Percentiles rank a stretch among this genome's conserved stretches.
Evolutionary conservation across 2,329 filamentous ascomycete genomes (phyloP).

Genomic region (Cladosporium sp.): DNA sequence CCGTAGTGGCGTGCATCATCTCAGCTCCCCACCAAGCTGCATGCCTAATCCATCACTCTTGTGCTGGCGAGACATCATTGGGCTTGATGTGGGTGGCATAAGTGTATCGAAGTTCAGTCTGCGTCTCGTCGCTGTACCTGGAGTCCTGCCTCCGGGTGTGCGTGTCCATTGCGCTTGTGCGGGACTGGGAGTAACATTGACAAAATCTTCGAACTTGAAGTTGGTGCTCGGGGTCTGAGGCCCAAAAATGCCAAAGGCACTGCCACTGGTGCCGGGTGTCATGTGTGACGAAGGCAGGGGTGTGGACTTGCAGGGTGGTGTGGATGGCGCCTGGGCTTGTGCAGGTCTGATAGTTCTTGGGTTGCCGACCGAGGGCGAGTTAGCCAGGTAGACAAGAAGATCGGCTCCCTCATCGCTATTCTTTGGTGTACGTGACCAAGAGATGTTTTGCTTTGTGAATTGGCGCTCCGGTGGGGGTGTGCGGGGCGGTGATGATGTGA

Average conservation of each 20-base stretch:
- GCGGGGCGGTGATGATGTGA: conserved; percentile 77
- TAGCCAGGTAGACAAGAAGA: conserved; percentile 83
- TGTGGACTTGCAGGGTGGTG: conserved; percentile 55
- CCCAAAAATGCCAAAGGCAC: conserved; percentile 58
- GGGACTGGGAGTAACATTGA: conserved; percentile 95
- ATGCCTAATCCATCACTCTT: conserved; percentile 61
- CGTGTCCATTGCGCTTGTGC: conserved; percentile 79
- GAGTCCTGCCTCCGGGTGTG: conserved; percentile 68
- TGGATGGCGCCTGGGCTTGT: conserved; percentile 49
- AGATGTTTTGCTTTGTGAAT: conserved; percentile 43
- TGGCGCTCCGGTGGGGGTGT: conserved; percentile 65
- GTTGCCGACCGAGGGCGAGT: conserved; percentile 84
- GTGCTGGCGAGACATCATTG: conserved; percentile 38
- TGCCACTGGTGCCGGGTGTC: conserved; percentile 70
- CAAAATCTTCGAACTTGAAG: conserved; percentile 95
- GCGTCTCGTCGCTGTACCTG: conserved; percentile 67
- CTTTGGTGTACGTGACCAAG: conserved; percentile 55
- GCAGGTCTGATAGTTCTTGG: conserved; percentile 34
- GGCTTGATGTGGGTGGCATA: conserved; percentile 55
- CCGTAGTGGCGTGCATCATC: conserved; percentile 29
- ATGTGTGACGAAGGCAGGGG: conserved; percentile 82
- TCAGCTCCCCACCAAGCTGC: conserved; percentile 66
- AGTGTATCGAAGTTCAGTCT: conserved; percentile 81
- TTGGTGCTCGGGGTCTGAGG: conserved; percentile 78
- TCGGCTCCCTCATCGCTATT: conserved; percentile 79